phyloP scores from a whole-genome alignment of 768 basidiomycete species.

The Hypholoma sublateritium region DNA sequence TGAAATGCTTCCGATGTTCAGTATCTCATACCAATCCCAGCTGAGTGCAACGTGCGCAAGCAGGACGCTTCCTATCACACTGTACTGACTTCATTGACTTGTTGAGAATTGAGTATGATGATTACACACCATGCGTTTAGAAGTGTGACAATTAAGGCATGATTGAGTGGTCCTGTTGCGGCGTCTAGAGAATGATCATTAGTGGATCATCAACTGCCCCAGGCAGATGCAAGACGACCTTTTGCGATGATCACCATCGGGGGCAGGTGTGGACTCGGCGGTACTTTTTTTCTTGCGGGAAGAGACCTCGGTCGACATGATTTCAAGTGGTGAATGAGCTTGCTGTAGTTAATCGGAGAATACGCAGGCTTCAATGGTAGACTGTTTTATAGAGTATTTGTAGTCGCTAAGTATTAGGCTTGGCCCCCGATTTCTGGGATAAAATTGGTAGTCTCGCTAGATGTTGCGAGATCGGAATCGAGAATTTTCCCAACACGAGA shows the following conservation, averaged over 20 bases:
- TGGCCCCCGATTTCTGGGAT: conserved; percentile 11
- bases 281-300: conserved; percentile 27
- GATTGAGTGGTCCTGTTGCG: conserved; percentile 75
- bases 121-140: conserved; percentile 64
- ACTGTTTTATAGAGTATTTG: conserved; percentile 26
- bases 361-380: background rate
- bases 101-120: background rate
- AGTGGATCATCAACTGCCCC: no score
- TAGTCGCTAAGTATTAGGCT: conserved; percentile 9
- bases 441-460: conserved; percentile 1
- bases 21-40: conserved; percentile 43
- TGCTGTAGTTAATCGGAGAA: background rate
- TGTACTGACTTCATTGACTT: conserved; percentile 12
- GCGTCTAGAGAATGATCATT: conserved; percentile 32
- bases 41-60: conserved; percentile 50
- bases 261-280: conserved; percentile 27
- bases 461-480: conserved; percentile 10
- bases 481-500: conserved; percentile 8
- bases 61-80: conserved; percentile 52
- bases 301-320: conserved; percentile 31
- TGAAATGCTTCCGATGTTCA: background rate
- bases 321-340: background rate
- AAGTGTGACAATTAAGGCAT: conserved; percentile 72
- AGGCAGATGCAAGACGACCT: conserved; percentile 9
- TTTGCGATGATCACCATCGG: conserved; percentile 28